Percentiles rank a stretch among this genome's conserved stretches.
phyloP scores from a whole-genome alignment of 1,139 yeast genomes.

The Yamadazyma friedrichii region DNA sequence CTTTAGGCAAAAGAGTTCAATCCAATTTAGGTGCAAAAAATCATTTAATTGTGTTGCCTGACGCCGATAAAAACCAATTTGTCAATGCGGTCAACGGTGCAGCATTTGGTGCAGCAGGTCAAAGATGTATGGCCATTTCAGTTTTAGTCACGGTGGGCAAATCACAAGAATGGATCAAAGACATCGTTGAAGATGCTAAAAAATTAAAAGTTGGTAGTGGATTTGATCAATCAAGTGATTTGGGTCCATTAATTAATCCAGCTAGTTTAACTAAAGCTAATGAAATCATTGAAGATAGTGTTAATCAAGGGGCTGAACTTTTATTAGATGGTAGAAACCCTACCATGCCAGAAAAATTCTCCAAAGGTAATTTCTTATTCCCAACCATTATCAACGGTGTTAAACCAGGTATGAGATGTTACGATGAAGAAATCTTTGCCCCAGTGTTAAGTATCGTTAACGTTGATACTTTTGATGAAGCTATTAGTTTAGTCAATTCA shows the following conservation, averaged over 20 bases:
- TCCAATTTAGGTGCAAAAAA: slow-evolving; percentile 80
- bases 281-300: slow-evolving; percentile 55
- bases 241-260: slow-evolving; percentile 74
- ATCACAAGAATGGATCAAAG: slow-evolving; percentile 63
- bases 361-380: slow-evolving; percentile 71
- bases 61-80: slow-evolving; percentile 66
- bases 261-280: slow-evolving; percentile 54
- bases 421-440: slow-evolving; percentile 75
- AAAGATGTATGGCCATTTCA: slow-evolving; percentile 81
- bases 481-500: slow-evolving; percentile 60
- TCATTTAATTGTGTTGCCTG: slow-evolving; percentile 72
- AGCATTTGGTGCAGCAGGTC: slow-evolving; percentile 85
- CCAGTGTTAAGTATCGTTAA: slow-evolving; percentile 69
- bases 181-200: slow-evolving; percentile 58
- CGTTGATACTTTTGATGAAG: slow-evolving; percentile 70
- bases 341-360: slow-evolving; percentile 33
- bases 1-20: slow-evolving; percentile 74
- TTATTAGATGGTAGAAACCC: slow-evolving; percentile 64
- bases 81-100: slow-evolving; percentile 72
- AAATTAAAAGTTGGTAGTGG: slow-evolving; percentile 66
- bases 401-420: slow-evolving; percentile 68
- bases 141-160: slow-evolving; percentile 76
- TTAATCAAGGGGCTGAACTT: slow-evolving; percentile 57
- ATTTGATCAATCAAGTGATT: slow-evolving; percentile 57
- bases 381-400: slow-evolving; percentile 68